Conservation (phyloP, 805 yeast species). For the Schwanniomyces occidentalis region DNA sequence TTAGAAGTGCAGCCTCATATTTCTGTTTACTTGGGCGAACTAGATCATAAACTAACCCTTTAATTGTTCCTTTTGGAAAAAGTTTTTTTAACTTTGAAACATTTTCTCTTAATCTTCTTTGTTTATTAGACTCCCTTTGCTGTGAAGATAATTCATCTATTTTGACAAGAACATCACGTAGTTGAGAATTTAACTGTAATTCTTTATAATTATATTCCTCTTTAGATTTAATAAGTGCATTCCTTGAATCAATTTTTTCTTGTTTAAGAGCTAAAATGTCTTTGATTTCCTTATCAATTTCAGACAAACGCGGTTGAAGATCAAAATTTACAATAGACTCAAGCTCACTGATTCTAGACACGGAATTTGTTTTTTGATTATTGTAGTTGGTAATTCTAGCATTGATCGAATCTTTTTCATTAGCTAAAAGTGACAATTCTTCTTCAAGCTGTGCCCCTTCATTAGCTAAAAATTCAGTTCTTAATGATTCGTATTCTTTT, state of each 20-base stretch:
- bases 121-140: conserved; percentile 73
- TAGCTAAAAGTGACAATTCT: conserved; percentile 38
- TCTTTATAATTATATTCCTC: conserved; percentile 48
- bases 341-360: conserved; percentile 40
- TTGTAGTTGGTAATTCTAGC: conserved; percentile 22
- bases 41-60: conserved; percentile 77
- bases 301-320: conserved; percentile 31
- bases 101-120: conserved; percentile 69
- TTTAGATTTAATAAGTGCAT: conserved; percentile 30
- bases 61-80: conserved; percentile 74
- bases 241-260: conserved; percentile 25
- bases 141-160: conserved; percentile 74
- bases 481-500: conserved; percentile 56
- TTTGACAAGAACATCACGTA: conserved; percentile 58
- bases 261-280: conserved; percentile 29
- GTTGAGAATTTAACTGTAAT: conserved; percentile 58
- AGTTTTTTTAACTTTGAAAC: conserved; percentile 65
- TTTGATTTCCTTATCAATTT: conserved; percentile 29
- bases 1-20: conserved; percentile 72
- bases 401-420: conserved; percentile 46
- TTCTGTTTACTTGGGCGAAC: conserved; percentile 74
- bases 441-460: conserved; percentile 63
- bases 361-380: conserved; percentile 35
- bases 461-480: conserved; percentile 54
- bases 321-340: conserved; percentile 36